Base-by-base conservation (phyloP, 805 yeast species). In the Komagataella phaffii region DNA sequence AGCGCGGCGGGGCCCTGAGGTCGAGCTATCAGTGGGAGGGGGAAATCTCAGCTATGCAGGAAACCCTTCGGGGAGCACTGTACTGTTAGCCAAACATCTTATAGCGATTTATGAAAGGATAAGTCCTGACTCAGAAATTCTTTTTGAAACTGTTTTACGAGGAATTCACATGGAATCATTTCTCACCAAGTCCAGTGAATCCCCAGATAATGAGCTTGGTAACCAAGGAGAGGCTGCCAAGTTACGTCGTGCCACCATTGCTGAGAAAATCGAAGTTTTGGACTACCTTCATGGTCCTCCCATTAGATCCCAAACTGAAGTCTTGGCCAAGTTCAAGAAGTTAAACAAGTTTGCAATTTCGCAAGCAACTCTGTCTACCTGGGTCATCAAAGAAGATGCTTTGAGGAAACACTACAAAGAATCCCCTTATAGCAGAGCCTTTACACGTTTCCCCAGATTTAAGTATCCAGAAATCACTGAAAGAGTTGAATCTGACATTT, bases 341-440 rank as follows among this genome's bases (percentile, higher is more conserved):
- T 54, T 50, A 12, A 53, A 53, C 7, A 47, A 50, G 36, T 66
- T 68, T 51, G 53, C 65, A 18, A 60, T 68, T 14, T 65, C 70
- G 19, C 70, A 64, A 54, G 67, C 69, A 6, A 66, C 71, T 1
- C 53, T 68, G 40, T 65, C 70, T 1, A 63, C 60, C 14, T 68
- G 72, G 72, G 53, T 56, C 1, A 17, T 59, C 7, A 59, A 57
- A 45, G 69, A 66, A 51, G 45, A 51, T 0, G 50, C 51, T 5
- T 45, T 67, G 3, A 56, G 72, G 3, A 50, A 54, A 3, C 56
- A 59, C 49, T 59, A 49, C 21, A 45, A 30, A 2, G 55, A 57
- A 2, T 61, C 61, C 51, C 70, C 69, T 7, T 52, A 60, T 24
- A 51, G 60, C n/a, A 58, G 54, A 17, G 55, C 54, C 7, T 68